phyloP scores from a whole-genome alignment of 2,329 filamentous ascomycete species.

The Hirsutella rhossiliensis region DNA sequence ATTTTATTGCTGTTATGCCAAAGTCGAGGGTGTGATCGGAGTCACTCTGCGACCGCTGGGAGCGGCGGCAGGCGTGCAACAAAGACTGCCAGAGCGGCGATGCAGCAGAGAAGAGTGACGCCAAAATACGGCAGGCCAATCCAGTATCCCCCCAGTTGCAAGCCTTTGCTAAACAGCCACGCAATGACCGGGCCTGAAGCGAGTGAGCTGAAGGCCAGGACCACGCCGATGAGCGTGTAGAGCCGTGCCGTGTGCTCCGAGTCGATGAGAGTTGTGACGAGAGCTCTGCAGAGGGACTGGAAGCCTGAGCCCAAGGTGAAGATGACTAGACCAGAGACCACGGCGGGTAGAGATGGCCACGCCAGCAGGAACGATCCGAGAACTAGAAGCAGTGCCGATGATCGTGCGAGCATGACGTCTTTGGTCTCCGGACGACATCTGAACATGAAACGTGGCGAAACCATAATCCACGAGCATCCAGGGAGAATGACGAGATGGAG shows the following conservation, averaged over 20 bases:
- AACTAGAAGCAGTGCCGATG: background rate
- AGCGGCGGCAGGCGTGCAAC: background rate
- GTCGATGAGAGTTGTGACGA: conserved; percentile 8
- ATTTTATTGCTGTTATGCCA: no score
- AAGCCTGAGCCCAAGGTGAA: conserved; percentile 9
- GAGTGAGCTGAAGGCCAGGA: conserved; percentile 11
- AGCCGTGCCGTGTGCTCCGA: conserved; percentile 10
- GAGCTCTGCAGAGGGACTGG: conserved; percentile 8
- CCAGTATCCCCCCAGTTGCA: conserved; percentile 11
- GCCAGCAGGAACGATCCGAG: conserved; percentile 9
- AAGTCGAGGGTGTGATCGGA: no score
- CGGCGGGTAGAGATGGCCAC: conserved; percentile 3
- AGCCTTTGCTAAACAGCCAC: conserved; percentile 11
- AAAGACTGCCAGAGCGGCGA: background rate
- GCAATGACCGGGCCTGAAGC: conserved; percentile 11
- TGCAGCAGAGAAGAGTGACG: background rate
- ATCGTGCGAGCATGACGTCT: background rate
- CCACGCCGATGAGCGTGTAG: conserved; percentile 13
- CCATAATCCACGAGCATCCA: conserved; percentile 2
- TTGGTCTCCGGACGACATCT: background rate
- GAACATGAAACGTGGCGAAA: background rate
- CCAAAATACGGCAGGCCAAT: conserved; percentile 12
- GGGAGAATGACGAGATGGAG: conserved; percentile 7
- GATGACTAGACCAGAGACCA: conserved; percentile 9
- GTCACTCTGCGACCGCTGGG: no score